Evolutionary conservation across 2,329 filamentous ascomycete species (phyloP).

Genomic region (Verticillium nubilum): DNA sequence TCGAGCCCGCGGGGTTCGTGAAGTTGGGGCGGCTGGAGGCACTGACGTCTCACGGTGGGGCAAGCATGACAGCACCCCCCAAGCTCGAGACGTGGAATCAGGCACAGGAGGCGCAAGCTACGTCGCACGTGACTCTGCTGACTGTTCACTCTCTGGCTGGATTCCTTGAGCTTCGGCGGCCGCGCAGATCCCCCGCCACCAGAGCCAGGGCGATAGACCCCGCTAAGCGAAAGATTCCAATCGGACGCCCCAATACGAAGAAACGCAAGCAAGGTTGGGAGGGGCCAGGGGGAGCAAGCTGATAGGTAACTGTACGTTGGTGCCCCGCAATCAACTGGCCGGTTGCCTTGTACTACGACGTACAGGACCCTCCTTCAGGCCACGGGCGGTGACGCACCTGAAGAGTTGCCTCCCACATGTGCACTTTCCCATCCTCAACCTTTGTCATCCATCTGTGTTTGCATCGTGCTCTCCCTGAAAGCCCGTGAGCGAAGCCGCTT

Average conservation of each 20-base stretch:
- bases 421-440: slow-evolving; percentile 7
- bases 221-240: slow-evolving; percentile 10
- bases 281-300: not conserved
- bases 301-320: slow-evolving; percentile 8
- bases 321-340: slow-evolving; percentile 8
- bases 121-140: not conserved
- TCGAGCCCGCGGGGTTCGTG: slow-evolving; percentile 12
- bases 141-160: not conserved
- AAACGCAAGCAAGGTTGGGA: not conserved
- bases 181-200: not conserved
- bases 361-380: slow-evolving; percentile 2
- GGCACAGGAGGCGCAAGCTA: not conserved
- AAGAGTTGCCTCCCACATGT: slow-evolving; percentile 10
- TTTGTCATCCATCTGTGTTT: slow-evolving; percentile 1
- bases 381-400: slow-evolving; percentile 9
- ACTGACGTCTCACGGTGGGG: slow-evolving; percentile 28
- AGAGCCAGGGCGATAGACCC: not conserved
- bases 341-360: slow-evolving; percentile 7
- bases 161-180: not conserved
- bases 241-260: not conserved
- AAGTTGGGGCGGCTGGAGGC: slow-evolving; percentile 19
- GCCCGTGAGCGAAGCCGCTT: not conserved
- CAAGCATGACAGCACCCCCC: slow-evolving; percentile 9
- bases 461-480: not conserved
- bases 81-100: slow-evolving; percentile 1